A percentile compares a stretch with the other conserved stretches of the same genome.
Evolutionary conservation across 1,284 basidiomycete genomes (phyloP).

Genomic region (Naganishia liquefaciens): DNA sequence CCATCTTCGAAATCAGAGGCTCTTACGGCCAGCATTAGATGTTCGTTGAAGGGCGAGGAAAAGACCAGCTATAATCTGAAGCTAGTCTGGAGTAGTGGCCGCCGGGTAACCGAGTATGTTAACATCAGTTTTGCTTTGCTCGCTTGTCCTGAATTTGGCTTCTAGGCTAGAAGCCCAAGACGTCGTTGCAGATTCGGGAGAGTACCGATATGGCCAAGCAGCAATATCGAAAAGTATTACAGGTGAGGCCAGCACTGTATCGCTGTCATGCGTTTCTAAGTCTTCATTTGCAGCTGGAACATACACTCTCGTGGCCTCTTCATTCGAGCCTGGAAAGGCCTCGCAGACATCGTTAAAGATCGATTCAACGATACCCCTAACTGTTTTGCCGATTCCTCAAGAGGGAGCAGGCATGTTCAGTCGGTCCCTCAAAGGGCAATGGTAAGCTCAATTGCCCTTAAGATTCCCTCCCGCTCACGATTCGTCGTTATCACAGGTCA

Average conservation of each 20-base stretch:
- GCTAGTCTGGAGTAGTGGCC: constrained; percentile 71
- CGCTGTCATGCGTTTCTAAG: neutral
- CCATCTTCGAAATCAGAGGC: constrained; percentile 56
- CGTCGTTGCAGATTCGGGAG: constrained; percentile 69
- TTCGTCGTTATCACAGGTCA: constrained; percentile 56
- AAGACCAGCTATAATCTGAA: constrained; percentile 74
- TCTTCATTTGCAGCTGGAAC: constrained; percentile 62
- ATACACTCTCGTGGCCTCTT: constrained; percentile 78
- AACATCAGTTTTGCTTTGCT: neutral
- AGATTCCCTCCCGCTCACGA: neutral
- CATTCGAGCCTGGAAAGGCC: constrained; percentile 71
- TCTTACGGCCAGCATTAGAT: constrained; percentile 3
- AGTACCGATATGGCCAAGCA: constrained; percentile 78
- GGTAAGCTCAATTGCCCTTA: constrained; percentile 58
- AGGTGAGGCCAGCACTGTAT: no score
- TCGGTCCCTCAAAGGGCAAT: constrained; percentile 65
- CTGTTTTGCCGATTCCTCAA: constrained; percentile 56
- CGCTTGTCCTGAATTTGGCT: neutral
- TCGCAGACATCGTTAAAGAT: constrained; percentile 67
- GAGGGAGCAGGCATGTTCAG: constrained; percentile 91
- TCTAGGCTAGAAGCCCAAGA: constrained; percentile 64
- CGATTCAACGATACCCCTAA: constrained; percentile 61
- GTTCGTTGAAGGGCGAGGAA: constrained; percentile 63
- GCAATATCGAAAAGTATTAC: constrained; percentile 54
- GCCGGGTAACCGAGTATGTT: constrained; percentile 71